Conservation (phyloP, 768 basidiomycete species). For the Melanogaster broomeanus region DNA sequence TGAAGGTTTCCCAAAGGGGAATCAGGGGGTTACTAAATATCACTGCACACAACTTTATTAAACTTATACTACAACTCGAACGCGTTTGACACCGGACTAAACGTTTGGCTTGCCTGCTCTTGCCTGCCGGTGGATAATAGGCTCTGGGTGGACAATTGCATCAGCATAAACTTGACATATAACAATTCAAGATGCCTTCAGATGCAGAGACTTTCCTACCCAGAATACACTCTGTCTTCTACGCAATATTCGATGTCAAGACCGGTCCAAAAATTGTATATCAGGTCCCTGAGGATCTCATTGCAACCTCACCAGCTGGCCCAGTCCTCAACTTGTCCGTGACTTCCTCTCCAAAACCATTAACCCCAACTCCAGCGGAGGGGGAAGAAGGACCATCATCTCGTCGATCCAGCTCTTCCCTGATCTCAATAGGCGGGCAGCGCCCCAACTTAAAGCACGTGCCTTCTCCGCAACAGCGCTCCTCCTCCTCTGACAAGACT, state of each 20-base stretch:
- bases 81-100: too few relatives aligned
- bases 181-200: conserved; percentile 34
- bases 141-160: too few relatives aligned
- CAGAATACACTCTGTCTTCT: conserved; percentile 85
- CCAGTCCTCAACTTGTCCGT: conserved; percentile 28
- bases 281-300: conserved; percentile 93
- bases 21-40: too few relatives aligned
- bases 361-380: conserved; percentile 31
- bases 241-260: conserved; percentile 84
- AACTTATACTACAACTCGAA: too few relatives aligned
- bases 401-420: conserved; percentile 53
- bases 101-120: too few relatives aligned
- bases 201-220: conserved; percentile 75
- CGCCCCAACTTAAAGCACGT: conserved; percentile 44
- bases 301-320: conserved; percentile 48
- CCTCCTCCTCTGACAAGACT: conserved; percentile 48
- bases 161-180: not conserved
- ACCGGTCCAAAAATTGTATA: conserved; percentile 89
- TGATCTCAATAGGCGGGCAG: conserved; percentile 48
- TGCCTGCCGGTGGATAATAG: too few relatives aligned
- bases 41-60: too few relatives aligned
- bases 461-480: conserved; percentile 48
- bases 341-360: conserved; percentile 37
- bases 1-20: too few relatives aligned
- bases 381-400: conserved; percentile 42